Percentiles rank a stretch among this genome's conserved stretches.
These are phyloP conservation scores for Tylopilus vinaceipallidus DNA, from an alignment of 768 basidiomycete genomes.

Conservation along the genomic window DNA sequence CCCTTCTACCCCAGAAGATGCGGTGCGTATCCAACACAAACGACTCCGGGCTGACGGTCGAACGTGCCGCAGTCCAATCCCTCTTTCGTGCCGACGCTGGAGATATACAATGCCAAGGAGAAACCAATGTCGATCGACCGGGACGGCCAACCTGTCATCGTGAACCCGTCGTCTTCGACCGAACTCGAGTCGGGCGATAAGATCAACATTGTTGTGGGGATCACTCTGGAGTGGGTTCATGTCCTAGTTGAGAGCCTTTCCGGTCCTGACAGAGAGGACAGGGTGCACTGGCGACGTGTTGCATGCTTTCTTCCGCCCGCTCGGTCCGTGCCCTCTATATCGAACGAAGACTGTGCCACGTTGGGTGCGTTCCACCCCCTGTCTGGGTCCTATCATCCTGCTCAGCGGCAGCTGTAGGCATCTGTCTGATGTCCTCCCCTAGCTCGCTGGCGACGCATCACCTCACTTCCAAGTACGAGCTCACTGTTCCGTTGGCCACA, in stretches of 20 bases:
- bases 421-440: constrained; percentile 50
- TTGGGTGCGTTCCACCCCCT: constrained; percentile 60
- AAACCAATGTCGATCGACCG: constrained; percentile 46
- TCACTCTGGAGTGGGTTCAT: constrained; percentile 45
- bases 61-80: constrained; percentile 45
- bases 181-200: constrained; percentile 55
- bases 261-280: constrained; percentile 20
- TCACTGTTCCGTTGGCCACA: constrained; percentile 49
- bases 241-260: neutral
- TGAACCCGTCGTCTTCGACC: constrained; percentile 38
- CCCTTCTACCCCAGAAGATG: constrained; percentile 47
- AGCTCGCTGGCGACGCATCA: constrained; percentile 60
- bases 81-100: constrained; percentile 44
- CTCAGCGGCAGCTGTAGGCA: too few species aligned
- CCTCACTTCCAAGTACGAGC: constrained; percentile 48
- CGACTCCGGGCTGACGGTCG: neutral
- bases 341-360: constrained; percentile 43
- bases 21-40: constrained; percentile 40
- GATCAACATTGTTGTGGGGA: constrained; percentile 43
- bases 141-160: constrained; percentile 26
- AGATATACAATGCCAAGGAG: constrained; percentile 46
- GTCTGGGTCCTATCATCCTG: neutral
- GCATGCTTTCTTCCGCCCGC: constrained; percentile 46
- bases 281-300: constrained; percentile 50
- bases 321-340: constrained; percentile 36